A percentile compares a stretch with the other conserved stretches of the same genome.
phyloP scores from a whole-genome alignment of 805 yeast genomes.

The Kuraishia ogatae region DNA sequence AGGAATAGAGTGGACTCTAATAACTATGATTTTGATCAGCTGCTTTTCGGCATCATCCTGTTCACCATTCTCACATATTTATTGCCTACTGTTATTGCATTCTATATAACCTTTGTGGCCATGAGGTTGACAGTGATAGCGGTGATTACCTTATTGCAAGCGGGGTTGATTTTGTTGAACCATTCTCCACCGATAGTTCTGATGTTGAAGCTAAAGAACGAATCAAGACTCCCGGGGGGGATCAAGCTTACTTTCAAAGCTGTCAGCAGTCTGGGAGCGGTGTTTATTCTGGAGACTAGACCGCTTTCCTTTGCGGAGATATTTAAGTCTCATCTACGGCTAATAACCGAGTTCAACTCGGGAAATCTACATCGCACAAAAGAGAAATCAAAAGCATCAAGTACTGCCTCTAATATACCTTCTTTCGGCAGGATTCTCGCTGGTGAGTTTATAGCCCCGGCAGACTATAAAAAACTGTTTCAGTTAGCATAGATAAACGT shows the following conservation, averaged over 20 bases:
- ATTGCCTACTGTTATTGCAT: constrained; percentile 81
- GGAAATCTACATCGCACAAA: constrained; percentile 8
- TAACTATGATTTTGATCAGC: constrained; percentile 78
- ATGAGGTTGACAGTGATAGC: constrained; percentile 44
- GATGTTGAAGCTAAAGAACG: constrained; percentile 70
- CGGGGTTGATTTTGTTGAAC: constrained; percentile 55
- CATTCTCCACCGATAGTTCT: constrained; percentile 84
- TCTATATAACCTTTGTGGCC: constrained; percentile 65
- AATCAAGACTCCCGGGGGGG: constrained; percentile 53
- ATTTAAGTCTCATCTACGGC: constrained; percentile 17
- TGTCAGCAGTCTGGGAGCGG: constrained; percentile 1
- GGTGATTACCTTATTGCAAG: constrained; percentile 44
- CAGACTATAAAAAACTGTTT: not conserved
- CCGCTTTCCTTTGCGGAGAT: constrained; percentile 19
- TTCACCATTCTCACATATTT: constrained; percentile 74
- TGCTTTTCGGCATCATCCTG: constrained; percentile 79
- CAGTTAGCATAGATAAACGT: not conserved
- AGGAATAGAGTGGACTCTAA: constrained; percentile 82
- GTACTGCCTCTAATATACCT: not conserved
- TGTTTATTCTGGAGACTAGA: constrained; percentile 16
- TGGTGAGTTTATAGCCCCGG: not conserved
- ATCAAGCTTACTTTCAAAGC: constrained; percentile 13
- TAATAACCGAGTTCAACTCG: constrained; percentile 20
- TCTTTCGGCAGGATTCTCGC: not conserved
- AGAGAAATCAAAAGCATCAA: not conserved